These are phyloP conservation scores for Anisodus acutangulus DNA, from an alignment of 257 asterid genomes.

Conservation along the genomic window DNA sequence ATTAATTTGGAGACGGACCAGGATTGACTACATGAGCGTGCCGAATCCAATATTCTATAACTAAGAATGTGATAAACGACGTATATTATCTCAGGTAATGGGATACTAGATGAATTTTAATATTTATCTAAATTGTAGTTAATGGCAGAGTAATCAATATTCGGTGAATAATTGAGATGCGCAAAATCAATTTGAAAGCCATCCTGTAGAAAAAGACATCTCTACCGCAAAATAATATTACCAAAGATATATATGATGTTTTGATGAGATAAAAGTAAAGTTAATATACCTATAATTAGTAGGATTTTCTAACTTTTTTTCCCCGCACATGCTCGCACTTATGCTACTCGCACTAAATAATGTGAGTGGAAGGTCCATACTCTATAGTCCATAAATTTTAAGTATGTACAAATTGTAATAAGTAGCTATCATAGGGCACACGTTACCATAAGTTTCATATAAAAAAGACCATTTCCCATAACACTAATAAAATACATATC, in stretches of 20 bases:
- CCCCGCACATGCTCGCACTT: neutral
- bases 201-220: too few relatives aligned
- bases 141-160: neutral
- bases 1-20: too few relatives aligned
- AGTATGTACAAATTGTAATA: constrained; percentile 13
- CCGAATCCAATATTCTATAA: too few relatives aligned
- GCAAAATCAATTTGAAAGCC: neutral
- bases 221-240: too few relatives aligned
- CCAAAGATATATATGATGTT: neutral
- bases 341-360: neutral
- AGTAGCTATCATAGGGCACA: constrained; percentile 24
- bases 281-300: neutral
- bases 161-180: neutral
- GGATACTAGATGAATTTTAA: neutral
- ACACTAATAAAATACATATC: neutral
- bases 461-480: neutral
- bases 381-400: constrained; percentile 5
- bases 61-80: too few relatives aligned
- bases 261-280: constrained; percentile 4
- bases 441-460: constrained; percentile 27
- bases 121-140: neutral
- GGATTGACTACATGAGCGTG: too few relatives aligned
- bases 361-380: neutral
- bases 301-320: neutral
- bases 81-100: too few relatives aligned